phyloP scores from a whole-genome alignment of 2,329 filamentous ascomycete genomes.

The Dactylellina haptotyla region DNA sequence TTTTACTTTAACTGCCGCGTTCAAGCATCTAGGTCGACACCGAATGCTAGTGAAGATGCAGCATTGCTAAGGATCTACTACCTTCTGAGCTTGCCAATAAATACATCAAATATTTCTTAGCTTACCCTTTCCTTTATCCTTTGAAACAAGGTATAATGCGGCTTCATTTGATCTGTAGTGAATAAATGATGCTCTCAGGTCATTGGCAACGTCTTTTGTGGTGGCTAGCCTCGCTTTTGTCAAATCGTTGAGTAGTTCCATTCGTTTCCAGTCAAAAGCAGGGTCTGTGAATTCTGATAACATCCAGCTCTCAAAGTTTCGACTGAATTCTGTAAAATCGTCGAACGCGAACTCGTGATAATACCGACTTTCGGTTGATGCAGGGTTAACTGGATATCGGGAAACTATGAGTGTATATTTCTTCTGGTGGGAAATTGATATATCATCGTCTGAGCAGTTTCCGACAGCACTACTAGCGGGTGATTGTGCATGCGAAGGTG shows the following conservation, averaged over 20 bases:
- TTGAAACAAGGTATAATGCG: neutral
- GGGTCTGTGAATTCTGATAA: neutral
- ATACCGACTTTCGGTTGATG: neutral
- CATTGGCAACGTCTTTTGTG: neutral
- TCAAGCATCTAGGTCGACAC: no score
- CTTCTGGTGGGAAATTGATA: no score
- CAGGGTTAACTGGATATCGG: neutral
- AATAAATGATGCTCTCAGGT: neutral
- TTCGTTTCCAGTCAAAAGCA: neutral
- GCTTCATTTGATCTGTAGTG: neutral
- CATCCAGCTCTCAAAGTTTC: constrained; percentile 3
- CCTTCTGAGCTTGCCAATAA: no score
- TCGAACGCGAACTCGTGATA: neutral
- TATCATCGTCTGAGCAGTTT: no score
- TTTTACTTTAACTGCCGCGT: no score
- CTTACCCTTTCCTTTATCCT: no score
- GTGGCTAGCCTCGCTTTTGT: neutral
- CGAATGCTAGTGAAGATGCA: no score
- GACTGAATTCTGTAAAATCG: neutral
- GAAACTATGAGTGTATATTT: neutral
- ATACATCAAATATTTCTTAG: no score
- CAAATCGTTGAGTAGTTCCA: constrained; percentile 1
- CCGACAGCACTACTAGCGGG: no score
- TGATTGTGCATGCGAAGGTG: no score
- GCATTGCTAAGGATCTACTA: no score